Percentiles rank a stretch among this genome's conserved stretches.
phyloP scores from a whole-genome alignment of 495 filamentous ascomycete genomes.

The Neurospora discreta region DNA sequence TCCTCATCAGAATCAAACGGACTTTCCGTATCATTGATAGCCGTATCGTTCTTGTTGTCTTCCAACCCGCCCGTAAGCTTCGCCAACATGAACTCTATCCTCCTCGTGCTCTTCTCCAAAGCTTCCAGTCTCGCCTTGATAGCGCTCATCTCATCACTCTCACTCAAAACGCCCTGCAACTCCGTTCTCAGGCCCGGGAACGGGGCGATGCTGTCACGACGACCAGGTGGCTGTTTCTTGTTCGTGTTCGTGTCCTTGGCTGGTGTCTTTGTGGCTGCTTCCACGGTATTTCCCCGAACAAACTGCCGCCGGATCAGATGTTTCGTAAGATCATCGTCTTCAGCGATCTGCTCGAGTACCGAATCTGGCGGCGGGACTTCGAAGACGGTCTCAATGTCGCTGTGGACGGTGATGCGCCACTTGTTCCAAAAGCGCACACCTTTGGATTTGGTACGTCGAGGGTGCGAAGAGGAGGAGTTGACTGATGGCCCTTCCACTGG shows the following conservation, averaged over 20 bases:
- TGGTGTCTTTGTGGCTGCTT: not conserved
- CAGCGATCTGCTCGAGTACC: conserved; percentile 42
- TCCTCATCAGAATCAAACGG: not conserved
- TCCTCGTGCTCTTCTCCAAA: conserved; percentile 25
- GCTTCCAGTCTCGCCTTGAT: conserved; percentile 24
- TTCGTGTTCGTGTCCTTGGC: not conserved
- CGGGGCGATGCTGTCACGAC: conserved; percentile 37
- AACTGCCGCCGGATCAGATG: conserved; percentile 39
- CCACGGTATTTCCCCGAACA: conserved; percentile 20
- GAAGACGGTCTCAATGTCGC: conserved; percentile 58
- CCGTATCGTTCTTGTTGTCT: not conserved
- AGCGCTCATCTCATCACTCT: conserved; percentile 25
- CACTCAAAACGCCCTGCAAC: conserved; percentile 26
- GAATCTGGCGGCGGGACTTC: conserved; percentile 52
- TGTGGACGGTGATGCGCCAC: conserved; percentile 45
- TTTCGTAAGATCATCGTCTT: conserved; percentile 40
- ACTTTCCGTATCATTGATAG: not conserved
- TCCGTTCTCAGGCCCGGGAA: conserved; percentile 28
- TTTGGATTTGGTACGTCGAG: not conserved
- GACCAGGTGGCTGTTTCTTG: conserved; percentile 16
- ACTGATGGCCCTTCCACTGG: conserved; percentile 13
- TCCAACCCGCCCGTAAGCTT: conserved; percentile 12
- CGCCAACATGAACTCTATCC: conserved; percentile 28
- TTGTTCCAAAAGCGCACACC: conserved; percentile 28
- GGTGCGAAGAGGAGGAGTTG: conserved; percentile 2